phyloP scores from a whole-genome alignment of 2,329 filamentous ascomycete genomes.

The Diaporthe citriasiana region DNA sequence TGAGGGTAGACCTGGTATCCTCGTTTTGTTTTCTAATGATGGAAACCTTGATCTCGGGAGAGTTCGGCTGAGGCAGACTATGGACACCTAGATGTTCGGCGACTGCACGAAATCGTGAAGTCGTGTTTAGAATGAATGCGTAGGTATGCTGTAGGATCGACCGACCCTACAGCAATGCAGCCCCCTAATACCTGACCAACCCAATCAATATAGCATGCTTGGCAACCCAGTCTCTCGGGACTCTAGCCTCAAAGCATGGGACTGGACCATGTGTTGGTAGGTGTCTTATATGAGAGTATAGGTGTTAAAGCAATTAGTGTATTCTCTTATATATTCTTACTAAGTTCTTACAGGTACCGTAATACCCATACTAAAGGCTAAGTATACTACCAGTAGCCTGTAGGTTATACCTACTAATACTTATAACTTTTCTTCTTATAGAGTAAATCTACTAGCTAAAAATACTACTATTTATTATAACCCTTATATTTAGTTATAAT shows the following conservation, averaged over 20 bases:
- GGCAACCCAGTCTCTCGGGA: background rate
- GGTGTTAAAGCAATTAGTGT: no score
- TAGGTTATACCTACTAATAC: no score
- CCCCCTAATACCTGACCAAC: background rate
- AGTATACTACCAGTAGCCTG: no score
- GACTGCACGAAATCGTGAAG: background rate
- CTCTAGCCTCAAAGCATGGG: background rate
- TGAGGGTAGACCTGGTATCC: background rate
- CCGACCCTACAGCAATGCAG: background rate
- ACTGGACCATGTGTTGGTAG: no score
- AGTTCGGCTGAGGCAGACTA: background rate
- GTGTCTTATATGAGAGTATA: no score
- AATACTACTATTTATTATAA: no score
- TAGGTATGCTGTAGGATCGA: background rate
- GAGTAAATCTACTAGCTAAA: no score
- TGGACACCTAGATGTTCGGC: background rate
- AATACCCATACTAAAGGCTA: no score
- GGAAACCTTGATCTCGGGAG: background rate
- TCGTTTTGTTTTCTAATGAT: background rate
- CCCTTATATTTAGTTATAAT: no score
- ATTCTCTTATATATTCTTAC: no score
- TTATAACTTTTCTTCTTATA: no score
- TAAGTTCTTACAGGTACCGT: no score
- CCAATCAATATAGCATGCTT: background rate
- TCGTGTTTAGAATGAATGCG: background rate